Percentiles rank a stretch among this genome's conserved stretches.
phyloP scores from a whole-genome alignment of 768 basidiomycete species.

The Tylopilus plumbeoviolaceoides region DNA sequence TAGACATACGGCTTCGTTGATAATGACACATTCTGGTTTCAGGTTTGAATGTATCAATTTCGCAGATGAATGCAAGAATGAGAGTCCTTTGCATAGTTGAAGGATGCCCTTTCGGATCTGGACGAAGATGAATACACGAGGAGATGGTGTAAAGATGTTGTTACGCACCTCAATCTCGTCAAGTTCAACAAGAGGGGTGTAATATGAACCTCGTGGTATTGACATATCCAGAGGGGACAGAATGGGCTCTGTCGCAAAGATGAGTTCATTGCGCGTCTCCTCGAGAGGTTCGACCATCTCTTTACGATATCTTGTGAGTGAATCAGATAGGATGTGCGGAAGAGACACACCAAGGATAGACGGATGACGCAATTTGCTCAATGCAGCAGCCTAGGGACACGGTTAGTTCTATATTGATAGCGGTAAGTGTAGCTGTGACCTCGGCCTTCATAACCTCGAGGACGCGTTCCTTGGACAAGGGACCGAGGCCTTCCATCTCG shows the following conservation, averaged over 20 bases:
- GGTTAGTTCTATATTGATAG: constrained; percentile 7
- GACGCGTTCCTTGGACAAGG: constrained; percentile 63
- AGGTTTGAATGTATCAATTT: constrained; percentile 91
- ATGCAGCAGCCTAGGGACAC: constrained; percentile 65
- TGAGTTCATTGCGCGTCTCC: constrained; percentile 83
- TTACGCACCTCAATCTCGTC: constrained; percentile 89
- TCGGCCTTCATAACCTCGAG: constrained; percentile 88
- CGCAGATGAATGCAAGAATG: constrained; percentile 89
- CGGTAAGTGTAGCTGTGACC: constrained; percentile 41
- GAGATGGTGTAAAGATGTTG: not conserved
- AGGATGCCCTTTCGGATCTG: constrained; percentile 96
- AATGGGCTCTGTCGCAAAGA: constrained; percentile 91
- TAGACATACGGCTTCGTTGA: constrained; percentile 76
- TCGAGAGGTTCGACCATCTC: constrained; percentile 98
- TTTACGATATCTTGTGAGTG: constrained; percentile 27
- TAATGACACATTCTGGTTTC: constrained; percentile 79
- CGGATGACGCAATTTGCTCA: constrained; percentile 86
- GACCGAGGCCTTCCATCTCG: constrained; percentile 68
- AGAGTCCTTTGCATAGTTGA: constrained; percentile 85
- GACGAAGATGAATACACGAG: constrained; percentile 4
- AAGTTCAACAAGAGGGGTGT: constrained; percentile 65
- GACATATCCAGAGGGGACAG: constrained; percentile 77
- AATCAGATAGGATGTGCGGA: not conserved
- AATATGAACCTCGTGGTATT: constrained; percentile 59
- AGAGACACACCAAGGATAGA: constrained; percentile 71